These are phyloP conservation scores for Medicago ruthenica DNA, from an alignment of 306 rosid genomes.

Conservation along the genomic window DNA sequence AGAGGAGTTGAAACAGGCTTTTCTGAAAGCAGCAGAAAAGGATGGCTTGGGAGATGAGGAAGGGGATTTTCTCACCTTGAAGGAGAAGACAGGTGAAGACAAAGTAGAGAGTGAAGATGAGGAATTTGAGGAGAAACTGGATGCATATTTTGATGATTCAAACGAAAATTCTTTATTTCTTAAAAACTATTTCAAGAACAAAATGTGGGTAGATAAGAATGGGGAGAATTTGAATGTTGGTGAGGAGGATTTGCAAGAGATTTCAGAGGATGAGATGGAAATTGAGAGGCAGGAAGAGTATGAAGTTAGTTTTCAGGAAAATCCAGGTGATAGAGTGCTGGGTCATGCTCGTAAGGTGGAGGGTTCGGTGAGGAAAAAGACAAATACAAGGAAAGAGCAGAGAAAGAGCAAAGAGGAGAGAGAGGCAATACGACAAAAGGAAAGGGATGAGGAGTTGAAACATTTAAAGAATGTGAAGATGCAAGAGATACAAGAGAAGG, in stretches of 20 bases:
- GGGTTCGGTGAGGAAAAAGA: slow-evolving; percentile 89
- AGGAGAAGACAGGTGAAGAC: slow-evolving; percentile 47
- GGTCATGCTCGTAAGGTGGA: slow-evolving; percentile 77
- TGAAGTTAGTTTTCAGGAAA: slow-evolving; percentile 82
- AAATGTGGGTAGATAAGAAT: slow-evolving; percentile 67
- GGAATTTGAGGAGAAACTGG: slow-evolving; percentile 61
- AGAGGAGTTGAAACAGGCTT: slow-evolving; percentile 65
- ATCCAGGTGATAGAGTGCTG: slow-evolving; percentile 71
- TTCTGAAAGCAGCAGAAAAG: slow-evolving; percentile 59
- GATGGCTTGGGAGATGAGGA: slow-evolving; percentile 56
- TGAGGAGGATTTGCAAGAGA: slow-evolving; percentile 64
- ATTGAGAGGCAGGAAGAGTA: slow-evolving; percentile 82
- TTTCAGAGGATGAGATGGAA: slow-evolving; percentile 76
- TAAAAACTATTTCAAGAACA: slow-evolving; percentile 62
- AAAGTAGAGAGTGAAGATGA: slow-evolving; percentile 44
- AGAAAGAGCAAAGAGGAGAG: slow-evolving; percentile 91
- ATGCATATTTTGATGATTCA: slow-evolving; percentile 68
- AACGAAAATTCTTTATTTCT: slow-evolving; percentile 65
- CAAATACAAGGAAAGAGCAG: slow-evolving; percentile 78
- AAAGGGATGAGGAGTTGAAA: slow-evolving; percentile 92
- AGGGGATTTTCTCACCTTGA: slow-evolving; percentile 59
- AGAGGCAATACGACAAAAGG: slow-evolving; percentile 74
- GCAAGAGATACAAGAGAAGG: slow-evolving; percentile 81
- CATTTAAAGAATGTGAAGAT: slow-evolving; percentile 88
- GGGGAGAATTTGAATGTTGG: slow-evolving; percentile 38